Conservation (phyloP, 257 asterid species). For the Nicotiana sylvestris region DNA sequence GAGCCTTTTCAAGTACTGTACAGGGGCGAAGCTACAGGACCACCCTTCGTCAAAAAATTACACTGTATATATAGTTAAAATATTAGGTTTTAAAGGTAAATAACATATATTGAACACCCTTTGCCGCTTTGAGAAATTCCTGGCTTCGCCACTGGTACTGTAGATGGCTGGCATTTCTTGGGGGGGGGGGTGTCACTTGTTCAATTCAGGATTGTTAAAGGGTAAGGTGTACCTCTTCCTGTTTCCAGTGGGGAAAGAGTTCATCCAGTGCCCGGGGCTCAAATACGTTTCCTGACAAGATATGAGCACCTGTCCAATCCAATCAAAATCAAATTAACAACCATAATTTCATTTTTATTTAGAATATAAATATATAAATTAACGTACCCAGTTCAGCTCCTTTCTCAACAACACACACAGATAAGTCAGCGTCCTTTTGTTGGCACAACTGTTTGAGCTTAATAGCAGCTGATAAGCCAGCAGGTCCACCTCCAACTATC, state of each 20-base stretch:
- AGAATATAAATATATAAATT: too few relatives aligned
- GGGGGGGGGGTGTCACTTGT: too few relatives aligned
- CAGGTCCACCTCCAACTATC: conserved; percentile 97
- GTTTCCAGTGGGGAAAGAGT: conserved; percentile 87
- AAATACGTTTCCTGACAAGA: conserved; percentile 91
- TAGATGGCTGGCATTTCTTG: too few relatives aligned
- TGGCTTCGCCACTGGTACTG: too few relatives aligned
- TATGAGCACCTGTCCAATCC: conserved; percentile 71
- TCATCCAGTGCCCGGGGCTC: conserved; percentile 93
- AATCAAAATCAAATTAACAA: conserved; percentile 1
- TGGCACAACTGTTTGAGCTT: conserved; percentile 78
- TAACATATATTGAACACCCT: too few relatives aligned
- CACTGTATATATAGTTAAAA: too few relatives aligned
- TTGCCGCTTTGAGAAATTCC: too few relatives aligned
- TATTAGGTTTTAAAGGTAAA: too few relatives aligned
- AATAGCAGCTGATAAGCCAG: conserved; percentile 95
- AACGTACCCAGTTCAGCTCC: conserved; percentile 92
- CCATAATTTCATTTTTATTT: too few relatives aligned
- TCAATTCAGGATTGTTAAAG: background rate
- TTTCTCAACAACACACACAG: conserved; percentile 94
- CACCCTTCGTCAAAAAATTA: too few relatives aligned
- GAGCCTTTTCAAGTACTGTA: background rate
- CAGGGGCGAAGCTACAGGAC: too few relatives aligned
- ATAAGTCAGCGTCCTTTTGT: conserved; percentile 65
- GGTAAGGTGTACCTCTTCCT: conserved; percentile 58